Conservation (phyloP, 257 asterid genomes). For the Nicotiana benthamiana region DNA sequence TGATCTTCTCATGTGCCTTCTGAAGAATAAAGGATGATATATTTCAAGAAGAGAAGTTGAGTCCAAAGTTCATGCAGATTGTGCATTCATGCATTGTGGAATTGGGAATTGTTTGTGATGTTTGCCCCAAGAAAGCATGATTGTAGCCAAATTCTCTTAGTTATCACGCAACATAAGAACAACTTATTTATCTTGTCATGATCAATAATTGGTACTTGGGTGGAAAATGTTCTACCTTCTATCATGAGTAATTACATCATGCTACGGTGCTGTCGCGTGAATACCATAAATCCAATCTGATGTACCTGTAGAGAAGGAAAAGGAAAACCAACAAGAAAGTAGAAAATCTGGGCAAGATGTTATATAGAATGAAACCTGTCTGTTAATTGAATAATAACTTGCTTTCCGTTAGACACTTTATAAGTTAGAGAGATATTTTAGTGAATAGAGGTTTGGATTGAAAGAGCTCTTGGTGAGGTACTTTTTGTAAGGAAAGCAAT, state of each 20-base stretch:
- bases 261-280: no score
- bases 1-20: background rate
- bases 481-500: background rate
- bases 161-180: background rate
- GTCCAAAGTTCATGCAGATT: background rate
- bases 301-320: background rate
- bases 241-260: background rate
- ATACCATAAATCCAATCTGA: background rate
- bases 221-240: background rate
- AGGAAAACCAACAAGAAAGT: background rate
- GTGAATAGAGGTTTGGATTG: background rate
- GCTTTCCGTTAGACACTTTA: background rate
- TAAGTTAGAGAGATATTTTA: background rate
- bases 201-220: background rate
- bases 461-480: background rate
- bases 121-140: background rate
- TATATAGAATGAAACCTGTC: background rate
- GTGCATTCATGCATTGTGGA: background rate
- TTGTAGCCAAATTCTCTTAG: background rate
- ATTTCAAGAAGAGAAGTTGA: background rate
- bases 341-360: background rate
- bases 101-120: background rate
- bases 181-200: background rate
- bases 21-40: background rate
- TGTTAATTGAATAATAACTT: background rate